phyloP scores from a whole-genome alignment of 2,329 filamentous ascomycete species.

The Penicillium sp. region DNA sequence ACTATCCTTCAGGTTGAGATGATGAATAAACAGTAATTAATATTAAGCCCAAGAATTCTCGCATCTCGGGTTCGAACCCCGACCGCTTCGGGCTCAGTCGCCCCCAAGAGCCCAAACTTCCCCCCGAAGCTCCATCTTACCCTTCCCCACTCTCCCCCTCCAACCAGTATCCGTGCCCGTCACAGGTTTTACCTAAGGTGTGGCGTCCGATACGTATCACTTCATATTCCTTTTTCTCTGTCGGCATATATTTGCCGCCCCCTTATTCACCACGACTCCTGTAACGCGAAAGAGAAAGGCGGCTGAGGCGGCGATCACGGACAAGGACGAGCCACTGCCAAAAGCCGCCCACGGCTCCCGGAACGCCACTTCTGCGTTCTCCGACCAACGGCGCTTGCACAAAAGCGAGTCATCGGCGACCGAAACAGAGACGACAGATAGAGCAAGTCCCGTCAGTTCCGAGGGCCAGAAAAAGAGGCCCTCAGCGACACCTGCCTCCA shows the following conservation, averaged over 20 bases:
- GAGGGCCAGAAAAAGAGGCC: constrained; percentile 27
- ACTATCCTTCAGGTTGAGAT: no score
- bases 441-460: constrained; percentile 20
- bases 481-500: constrained; percentile 44
- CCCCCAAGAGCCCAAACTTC: neutral
- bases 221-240: neutral
- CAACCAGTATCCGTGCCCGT: constrained; percentile 4
- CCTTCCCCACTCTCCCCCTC: constrained; percentile 10
- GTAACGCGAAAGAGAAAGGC: constrained; percentile 55
- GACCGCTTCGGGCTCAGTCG: neutral
- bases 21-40: no score
- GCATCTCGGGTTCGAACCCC: neutral
- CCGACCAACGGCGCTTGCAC: constrained; percentile 27
- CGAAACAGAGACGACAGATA: constrained; percentile 8
- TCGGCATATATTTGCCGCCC: constrained; percentile 21
- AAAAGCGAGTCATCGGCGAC: constrained; percentile 24
- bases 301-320: constrained; percentile 45
- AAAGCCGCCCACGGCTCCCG: constrained; percentile 29
- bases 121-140: constrained; percentile 1
- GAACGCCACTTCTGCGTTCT: constrained; percentile 26
- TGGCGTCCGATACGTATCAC: neutral
- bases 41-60: neutral
- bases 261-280: constrained; percentile 53
- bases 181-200: constrained; percentile 8
- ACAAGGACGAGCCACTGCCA: constrained; percentile 23